Percentiles rank a stretch among this genome's conserved stretches.
Conservation (phyloP, 2,329 filamentous ascomycete genomes). For the Aspergillus bombycis region DNA sequence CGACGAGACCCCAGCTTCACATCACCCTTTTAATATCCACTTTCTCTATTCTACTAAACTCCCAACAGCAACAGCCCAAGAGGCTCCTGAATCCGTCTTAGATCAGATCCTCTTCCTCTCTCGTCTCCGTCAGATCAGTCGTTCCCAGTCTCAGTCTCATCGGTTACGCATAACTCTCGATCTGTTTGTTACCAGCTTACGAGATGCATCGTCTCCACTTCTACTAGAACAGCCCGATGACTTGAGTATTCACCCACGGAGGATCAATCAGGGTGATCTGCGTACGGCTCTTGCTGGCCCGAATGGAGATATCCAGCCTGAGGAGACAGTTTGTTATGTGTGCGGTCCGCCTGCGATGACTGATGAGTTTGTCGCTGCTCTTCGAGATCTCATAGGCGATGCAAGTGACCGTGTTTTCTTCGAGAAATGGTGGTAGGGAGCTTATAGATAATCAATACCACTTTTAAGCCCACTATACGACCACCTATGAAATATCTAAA, state of each 20-base stretch:
- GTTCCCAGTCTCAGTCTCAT: slow-evolving; percentile 29
- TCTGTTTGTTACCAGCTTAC: slow-evolving; percentile 38
- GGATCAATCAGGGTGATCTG: slow-evolving; percentile 44
- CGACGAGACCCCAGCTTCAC: slow-evolving; percentile 37
- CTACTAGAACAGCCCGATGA: slow-evolving; percentile 23
- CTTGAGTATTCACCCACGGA: slow-evolving; percentile 31
- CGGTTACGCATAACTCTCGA: slow-evolving; percentile 35
- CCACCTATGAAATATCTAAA: background rate
- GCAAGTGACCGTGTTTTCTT: slow-evolving; percentile 54
- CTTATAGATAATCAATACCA: background rate
- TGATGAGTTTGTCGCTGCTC: slow-evolving; percentile 60
- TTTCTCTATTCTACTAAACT: slow-evolving; percentile 67
- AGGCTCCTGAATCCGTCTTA: slow-evolving; percentile 19
- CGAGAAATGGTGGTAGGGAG: slow-evolving; percentile 66
- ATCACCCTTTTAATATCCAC: slow-evolving; percentile 50
- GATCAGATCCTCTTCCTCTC: slow-evolving; percentile 52
- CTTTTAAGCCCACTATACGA: background rate
- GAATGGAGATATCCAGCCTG: slow-evolving; percentile 28
- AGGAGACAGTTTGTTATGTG: slow-evolving; percentile 62
- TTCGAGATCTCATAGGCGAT: slow-evolving; percentile 46
- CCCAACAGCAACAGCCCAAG: slow-evolving; percentile 12
- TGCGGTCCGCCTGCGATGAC: slow-evolving; percentile 72
- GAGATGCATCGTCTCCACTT: slow-evolving; percentile 11
- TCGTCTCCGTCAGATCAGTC: slow-evolving; percentile 45
- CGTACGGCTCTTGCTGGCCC: slow-evolving; percentile 33